These are phyloP conservation scores for Papiliotrema nemorosa DNA, from an alignment of 1,284 basidiomycete species.

Conservation along the genomic window DNA sequence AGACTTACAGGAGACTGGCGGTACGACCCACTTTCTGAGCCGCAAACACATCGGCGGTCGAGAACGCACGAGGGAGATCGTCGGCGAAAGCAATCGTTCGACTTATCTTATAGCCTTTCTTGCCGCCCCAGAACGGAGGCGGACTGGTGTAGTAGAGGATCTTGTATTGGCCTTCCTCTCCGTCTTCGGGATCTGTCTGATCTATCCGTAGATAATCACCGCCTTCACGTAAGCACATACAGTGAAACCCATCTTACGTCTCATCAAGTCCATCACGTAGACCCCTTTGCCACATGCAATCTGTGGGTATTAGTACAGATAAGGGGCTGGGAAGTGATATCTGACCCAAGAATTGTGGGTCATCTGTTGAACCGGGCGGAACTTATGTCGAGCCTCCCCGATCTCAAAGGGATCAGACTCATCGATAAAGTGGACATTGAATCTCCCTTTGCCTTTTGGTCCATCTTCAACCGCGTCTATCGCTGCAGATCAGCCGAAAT, in stretches of 20 bases:
- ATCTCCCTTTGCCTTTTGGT: constrained; percentile 48
- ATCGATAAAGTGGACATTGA: constrained; percentile 67
- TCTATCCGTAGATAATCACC: constrained; percentile 72
- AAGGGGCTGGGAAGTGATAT: not conserved
- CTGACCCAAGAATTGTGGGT: constrained; percentile 52
- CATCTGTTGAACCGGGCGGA: constrained; percentile 55
- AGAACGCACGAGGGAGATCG: constrained; percentile 29
- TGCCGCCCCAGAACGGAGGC: not conserved
- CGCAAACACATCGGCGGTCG: constrained; percentile 45
- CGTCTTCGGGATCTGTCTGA: constrained; percentile 17
- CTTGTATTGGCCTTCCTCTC: constrained; percentile 5
- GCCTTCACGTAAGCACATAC: constrained; percentile 12
- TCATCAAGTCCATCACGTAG: constrained; percentile 75
- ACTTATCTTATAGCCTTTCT: not conserved
- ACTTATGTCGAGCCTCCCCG: constrained; percentile 19
- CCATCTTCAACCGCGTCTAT: constrained; percentile 58
- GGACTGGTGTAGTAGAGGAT: constrained; percentile 17
- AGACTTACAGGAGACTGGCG: too few relatives aligned
- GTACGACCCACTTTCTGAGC: constrained; percentile 6
- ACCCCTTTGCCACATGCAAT: constrained; percentile 71
- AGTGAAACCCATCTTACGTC: constrained; percentile 24
- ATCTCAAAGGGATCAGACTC: constrained; percentile 70
- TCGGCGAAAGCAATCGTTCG: constrained; percentile 1
- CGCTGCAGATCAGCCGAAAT: too few relatives aligned
- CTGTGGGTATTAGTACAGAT: constrained; percentile 57